Evolutionary conservation across 116 monocot species (phyloP).

Genomic region (Iris pallida): DNA sequence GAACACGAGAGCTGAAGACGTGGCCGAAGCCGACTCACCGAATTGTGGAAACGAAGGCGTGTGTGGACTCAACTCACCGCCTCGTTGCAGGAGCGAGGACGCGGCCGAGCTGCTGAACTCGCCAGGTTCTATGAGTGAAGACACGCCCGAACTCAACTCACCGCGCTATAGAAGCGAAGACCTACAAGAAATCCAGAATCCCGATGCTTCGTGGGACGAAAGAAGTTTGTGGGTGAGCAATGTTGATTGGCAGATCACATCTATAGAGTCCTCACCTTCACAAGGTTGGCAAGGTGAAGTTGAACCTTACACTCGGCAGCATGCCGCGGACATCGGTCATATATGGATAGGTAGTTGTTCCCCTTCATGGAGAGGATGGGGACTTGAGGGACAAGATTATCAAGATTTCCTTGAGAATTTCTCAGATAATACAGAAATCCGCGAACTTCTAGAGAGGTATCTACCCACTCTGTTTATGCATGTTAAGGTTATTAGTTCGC

Average conservation of each 20-base stretch:
- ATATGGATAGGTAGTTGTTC: slow-evolving; percentile 28
- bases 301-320: slow-evolving; percentile 16
- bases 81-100: not conserved
- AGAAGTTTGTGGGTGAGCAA: slow-evolving; percentile 36
- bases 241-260: slow-evolving; percentile 40
- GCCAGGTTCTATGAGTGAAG: not conserved
- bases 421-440: slow-evolving; percentile 59
- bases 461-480: not conserved
- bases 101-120: not conserved
- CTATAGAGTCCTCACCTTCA: slow-evolving; percentile 20
- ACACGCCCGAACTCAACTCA: not conserved
- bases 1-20: not conserved
- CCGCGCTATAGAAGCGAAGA: slow-evolving; percentile 14
- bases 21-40: not conserved
- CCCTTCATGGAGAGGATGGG: slow-evolving; percentile 31
- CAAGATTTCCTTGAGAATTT: slow-evolving; percentile 33
- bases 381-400: slow-evolving; percentile 3
- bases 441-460: slow-evolving; percentile 76
- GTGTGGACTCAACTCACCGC: no score
- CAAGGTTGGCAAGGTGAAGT: slow-evolving; percentile 28
- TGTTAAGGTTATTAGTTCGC: no score
- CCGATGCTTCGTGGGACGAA: slow-evolving; percentile 47
- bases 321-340: slow-evolving; percentile 2
- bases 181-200: slow-evolving; percentile 28
- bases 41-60: not conserved